Evolutionary conservation across 495 filamentous ascomycete genomes (phyloP), one percentile per base, ranked within the genome.

Genomic region (Penicillium taxi): DNA sequence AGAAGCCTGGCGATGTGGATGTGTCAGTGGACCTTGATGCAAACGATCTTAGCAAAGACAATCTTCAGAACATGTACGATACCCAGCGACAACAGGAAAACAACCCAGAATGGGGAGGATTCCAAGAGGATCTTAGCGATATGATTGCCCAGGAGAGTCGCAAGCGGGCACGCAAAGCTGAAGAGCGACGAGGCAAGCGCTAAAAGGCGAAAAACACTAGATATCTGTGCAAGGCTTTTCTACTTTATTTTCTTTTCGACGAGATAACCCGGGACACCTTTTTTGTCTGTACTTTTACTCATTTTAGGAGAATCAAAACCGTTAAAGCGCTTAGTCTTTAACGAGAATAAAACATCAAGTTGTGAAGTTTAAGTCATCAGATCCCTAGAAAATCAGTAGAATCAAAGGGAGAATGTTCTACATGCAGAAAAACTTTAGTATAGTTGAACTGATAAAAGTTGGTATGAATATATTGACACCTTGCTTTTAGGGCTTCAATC

Each of bases 111-210:
- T 91, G 86, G 78, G 77, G 74, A 8, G 77, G 74, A 8, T 86
- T 89, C 59, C 84, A 94, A 58, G 91, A 96, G 51, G 91, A 95
- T 58, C 61, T 98, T 32, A 93, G 81, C 55, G 83, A 94, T 52
- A 95, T 98, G 90, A 95, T 96, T 69, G 88, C 86, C 21, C 80
- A 82, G 45, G 91, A 96, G 62, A 88, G 80, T 55, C 74, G 86
- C 38, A 96, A 96, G 67, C 70, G 87, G 59, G 69, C 84, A 55
- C 88, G 86, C 69, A 72, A 80, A 45, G 88, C 96, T 44, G 83
- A 89, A 58, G 84, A 93, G 58, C 76, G 72, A 56, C 67, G 72
- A 35, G 66, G 63, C 13, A 71, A 65, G 52, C 60, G 68, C 25
- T 73, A 53, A 61, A 35, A n/a, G n/a, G n/a, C n/a, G n/a, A n/a